Evolutionary conservation across 257 asterid genomes (phyloP).

Genomic region (Osmanthus fragrans): DNA sequence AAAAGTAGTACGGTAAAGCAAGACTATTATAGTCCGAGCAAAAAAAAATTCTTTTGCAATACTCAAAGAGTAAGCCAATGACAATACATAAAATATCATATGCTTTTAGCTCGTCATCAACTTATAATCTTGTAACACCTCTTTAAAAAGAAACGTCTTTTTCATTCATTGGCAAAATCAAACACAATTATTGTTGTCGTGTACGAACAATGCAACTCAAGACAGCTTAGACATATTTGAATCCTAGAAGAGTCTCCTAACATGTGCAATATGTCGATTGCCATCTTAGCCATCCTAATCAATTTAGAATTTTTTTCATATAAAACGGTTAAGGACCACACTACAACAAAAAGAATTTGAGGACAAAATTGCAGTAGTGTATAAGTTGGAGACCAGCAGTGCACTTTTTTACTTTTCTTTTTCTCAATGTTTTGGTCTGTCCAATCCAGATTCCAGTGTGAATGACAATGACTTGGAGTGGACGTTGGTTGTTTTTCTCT

Average conservation of each 20-base stretch:
- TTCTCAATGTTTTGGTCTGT: neutral
- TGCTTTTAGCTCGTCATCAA: too few relatives aligned
- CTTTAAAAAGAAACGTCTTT: too few relatives aligned
- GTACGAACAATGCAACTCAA: too few relatives aligned
- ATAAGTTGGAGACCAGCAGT: neutral
- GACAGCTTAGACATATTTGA: neutral
- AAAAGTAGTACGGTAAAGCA: too few relatives aligned
- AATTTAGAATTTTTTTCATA: neutral
- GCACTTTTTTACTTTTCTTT: neutral
- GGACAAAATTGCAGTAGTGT: neutral
- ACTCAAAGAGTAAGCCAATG: too few relatives aligned
- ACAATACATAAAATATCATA: too few relatives aligned
- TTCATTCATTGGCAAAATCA: too few relatives aligned
- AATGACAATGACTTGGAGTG: neutral
- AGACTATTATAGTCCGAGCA: too few relatives aligned
- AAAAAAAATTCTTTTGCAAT: too few relatives aligned
- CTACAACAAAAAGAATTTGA: neutral
- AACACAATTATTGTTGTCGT: too few relatives aligned
- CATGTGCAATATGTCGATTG: too few relatives aligned
- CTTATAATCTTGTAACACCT: too few relatives aligned
- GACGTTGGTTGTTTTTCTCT: neutral
- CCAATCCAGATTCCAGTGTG: neutral
- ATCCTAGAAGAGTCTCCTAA: neutral
- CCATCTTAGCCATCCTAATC: neutral
- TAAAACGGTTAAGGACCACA: neutral